Base-by-base conservation (phyloP, 495 filamentous ascomycete species). In the Geopyxis carbonaria region DNA sequence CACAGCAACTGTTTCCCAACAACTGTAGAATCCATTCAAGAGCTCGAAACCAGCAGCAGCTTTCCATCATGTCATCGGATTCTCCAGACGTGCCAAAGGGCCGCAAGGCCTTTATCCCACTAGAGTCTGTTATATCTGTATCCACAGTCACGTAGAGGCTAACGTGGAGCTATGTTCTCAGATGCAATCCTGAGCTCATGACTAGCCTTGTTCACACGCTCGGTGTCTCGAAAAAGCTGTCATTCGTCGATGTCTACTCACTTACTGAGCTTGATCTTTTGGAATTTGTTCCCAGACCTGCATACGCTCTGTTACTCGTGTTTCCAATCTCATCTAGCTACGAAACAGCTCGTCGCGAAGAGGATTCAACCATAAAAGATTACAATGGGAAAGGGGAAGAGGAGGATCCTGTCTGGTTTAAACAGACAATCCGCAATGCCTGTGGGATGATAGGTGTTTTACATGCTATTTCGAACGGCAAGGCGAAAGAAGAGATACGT, bases 401-500 rank as follows among this genome's bases (percentile, higher is more conserved):
- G 14, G 63, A 69, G 39, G 76, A 75, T 0, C 75, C 80, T 2
- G 67, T 85, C 35, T 93, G 85, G 85, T 93, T 82, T 63, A 77
- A 79, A 51, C 85, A 94, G 48, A 93, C 82, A 0, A 94, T 94
- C 56, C 66, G 73, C 34, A 73, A 93, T 57, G 77, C 82, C 2
- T 94, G 86, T 60, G 86, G 85, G 1, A 67, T 82, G 33, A 85
- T 89, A 59, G 84, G 76, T 0, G 61, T 92, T 2, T 59, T 93
- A 16, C 84, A 92, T 60, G 72, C 74, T 39, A 64, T 79, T 3
- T 51, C 61, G 11, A 89, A 89, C 57, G 75, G 72, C 18, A 61
- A 61, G 36, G 59, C 62, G 3, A 55, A 56, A 38, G 40, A 58
- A 20, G 61, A 63, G 46, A 66, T 74, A 40, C 42, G 64, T 68